Evolutionary conservation across 495 filamentous ascomycete genomes (phyloP).

Genomic region (Xylaria curta): DNA sequence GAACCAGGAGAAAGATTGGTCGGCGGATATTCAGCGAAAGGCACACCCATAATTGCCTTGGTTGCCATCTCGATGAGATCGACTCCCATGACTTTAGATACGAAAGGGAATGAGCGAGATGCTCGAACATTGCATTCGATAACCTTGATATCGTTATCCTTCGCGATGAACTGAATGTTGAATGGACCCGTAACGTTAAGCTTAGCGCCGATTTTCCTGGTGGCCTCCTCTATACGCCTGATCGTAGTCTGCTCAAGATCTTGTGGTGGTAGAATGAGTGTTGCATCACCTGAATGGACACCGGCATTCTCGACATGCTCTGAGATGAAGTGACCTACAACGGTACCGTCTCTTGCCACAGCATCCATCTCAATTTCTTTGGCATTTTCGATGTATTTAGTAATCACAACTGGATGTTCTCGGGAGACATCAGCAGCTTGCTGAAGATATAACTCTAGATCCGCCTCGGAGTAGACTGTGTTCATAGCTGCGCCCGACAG

Average conservation of each 20-base stretch:
- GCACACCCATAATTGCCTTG: constrained; percentile 90
- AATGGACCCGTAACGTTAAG: constrained; percentile 96
- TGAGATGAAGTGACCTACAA: constrained; percentile 91
- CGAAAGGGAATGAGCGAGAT: constrained; percentile 96
- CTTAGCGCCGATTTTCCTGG: constrained; percentile 91
- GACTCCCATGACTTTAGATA: constrained; percentile 98
- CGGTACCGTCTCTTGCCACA: constrained; percentile 83
- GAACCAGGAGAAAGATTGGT: constrained; percentile 77
- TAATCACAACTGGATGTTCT: constrained; percentile 97
- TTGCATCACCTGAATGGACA: constrained; percentile 96
- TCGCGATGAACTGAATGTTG: constrained; percentile 99
- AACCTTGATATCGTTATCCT: constrained; percentile 99
- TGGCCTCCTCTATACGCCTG: constrained; percentile 89
- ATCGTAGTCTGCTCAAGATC: constrained; percentile 91
- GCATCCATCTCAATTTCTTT: constrained; percentile 98
- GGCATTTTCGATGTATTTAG: constrained; percentile 96
- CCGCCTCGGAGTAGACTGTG: constrained; percentile 86
- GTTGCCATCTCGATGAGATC: constrained; percentile 99
- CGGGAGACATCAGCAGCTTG: constrained; percentile 91
- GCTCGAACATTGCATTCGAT: constrained; percentile 99
- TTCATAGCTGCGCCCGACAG: constrained; percentile 98
- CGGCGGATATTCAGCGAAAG: constrained; percentile 81
- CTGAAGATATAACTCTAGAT: constrained; percentile 85
- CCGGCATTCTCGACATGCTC: constrained; percentile 97
- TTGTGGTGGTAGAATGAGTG: constrained; percentile 91